Evolutionary conservation across 2,329 filamentous ascomycete genomes (phyloP).

Genomic region (Aspergillus sp.): DNA sequence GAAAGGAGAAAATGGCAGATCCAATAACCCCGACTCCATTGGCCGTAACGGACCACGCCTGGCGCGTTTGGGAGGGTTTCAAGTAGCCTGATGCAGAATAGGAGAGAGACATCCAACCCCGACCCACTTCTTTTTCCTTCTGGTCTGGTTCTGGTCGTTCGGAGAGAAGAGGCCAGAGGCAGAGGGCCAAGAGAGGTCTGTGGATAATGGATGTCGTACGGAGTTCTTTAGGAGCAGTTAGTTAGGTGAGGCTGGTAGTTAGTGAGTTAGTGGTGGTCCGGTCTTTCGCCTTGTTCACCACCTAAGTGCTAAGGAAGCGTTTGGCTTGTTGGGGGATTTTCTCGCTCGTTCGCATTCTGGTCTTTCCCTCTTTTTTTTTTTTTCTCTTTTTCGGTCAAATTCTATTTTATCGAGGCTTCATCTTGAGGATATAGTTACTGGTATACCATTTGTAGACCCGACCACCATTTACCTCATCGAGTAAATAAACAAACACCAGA

Average conservation of each 20-base stretch:
- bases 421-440: too few species aligned
- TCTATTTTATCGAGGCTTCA: too few species aligned
- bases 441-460: too few species aligned
- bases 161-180: neutral
- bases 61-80: neutral
- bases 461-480: too few species aligned
- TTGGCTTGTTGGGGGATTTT: too few species aligned
- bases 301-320: too few species aligned
- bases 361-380: too few species aligned
- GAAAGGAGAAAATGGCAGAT: too few species aligned
- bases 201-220: neutral
- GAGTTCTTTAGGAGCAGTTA: too few species aligned
- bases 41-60: neutral
- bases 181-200: neutral
- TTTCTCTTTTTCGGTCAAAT: too few species aligned
- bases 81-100: neutral
- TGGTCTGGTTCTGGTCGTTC: neutral
- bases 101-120: neutral
- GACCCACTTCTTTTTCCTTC: neutral
- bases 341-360: too few species aligned
- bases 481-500: too few species aligned
- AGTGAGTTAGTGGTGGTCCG: neutral
- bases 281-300: neutral
- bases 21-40: neutral
- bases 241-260: neutral